These are phyloP conservation scores for Pseudocohnilembus persalinus DNA, from an alignment of 169 alveolate species.

Conservation along the genomic window DNA sequence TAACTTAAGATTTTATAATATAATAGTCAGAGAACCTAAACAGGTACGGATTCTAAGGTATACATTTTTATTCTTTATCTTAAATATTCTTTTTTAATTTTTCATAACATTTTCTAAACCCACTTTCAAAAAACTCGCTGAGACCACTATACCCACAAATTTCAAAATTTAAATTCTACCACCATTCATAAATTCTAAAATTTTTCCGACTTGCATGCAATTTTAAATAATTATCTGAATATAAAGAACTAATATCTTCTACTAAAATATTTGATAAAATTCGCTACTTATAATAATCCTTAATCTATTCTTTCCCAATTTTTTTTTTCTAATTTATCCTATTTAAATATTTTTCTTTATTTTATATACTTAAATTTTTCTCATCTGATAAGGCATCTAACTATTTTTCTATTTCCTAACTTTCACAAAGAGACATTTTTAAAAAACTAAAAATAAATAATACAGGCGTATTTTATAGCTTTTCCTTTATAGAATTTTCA, in stretches of 20 bases:
- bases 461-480: neutral
- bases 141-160: neutral
- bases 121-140: neutral
- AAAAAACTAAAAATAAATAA: no score
- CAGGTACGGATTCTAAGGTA: neutral
- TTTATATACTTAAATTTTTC: no score
- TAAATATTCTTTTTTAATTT: neutral
- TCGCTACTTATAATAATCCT: neutral
- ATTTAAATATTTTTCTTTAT: no score
- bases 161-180: neutral
- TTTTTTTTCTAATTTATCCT: no score
- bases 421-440: neutral
- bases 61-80: neutral
- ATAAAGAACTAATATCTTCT: neutral
- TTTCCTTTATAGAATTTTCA: neutral
- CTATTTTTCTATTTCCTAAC: no score
- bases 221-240: slow-evolving; percentile 3
- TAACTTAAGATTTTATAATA: neutral
- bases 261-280: neutral
- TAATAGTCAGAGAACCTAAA: neutral
- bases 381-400: no score
- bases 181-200: slow-evolving; percentile 3
- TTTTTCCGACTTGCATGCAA: neutral
- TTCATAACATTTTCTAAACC: no score
- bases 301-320: neutral